Percentiles rank a stretch among this genome's conserved stretches.
Evolutionary conservation across 2,329 filamentous ascomycete species (phyloP).

Genomic region (Hysterium pulicare): DNA sequence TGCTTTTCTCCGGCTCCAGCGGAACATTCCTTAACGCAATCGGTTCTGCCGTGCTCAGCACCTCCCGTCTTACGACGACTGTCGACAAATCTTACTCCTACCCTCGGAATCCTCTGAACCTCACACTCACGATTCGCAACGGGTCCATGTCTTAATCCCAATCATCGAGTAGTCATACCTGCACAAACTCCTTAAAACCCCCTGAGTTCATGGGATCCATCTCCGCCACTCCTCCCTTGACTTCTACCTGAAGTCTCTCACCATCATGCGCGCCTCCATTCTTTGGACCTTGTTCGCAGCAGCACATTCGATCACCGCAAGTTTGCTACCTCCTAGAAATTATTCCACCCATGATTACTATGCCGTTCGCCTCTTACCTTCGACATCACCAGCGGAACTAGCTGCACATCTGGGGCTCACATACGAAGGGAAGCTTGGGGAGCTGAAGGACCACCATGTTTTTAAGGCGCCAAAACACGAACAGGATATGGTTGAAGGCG

Average conservation of each 20-base stretch:
- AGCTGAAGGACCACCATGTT: conserved; percentile 77
- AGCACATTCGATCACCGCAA: conserved; percentile 28
- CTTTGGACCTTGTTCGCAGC: conserved; percentile 41
- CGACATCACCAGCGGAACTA: conserved; percentile 64
- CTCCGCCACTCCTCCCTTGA: no score
- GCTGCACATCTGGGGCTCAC: conserved; percentile 70
- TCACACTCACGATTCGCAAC: no score
- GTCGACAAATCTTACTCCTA: no score
- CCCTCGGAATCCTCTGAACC: no score
- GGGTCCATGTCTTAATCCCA: no score
- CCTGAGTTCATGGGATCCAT: no score
- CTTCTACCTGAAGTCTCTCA: conserved; percentile 1
- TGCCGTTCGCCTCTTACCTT: conserved; percentile 74
- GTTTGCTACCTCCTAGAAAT: conserved; percentile 57
- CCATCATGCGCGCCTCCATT: conserved; percentile 44
- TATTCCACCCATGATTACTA: conserved; percentile 88
- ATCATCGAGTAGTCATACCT: no score
- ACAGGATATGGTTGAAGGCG: conserved; percentile 53
- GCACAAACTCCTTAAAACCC: no score
- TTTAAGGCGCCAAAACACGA: conserved; percentile 66
- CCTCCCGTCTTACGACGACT: no score
- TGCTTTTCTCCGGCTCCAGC: no score
- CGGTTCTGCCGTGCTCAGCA: no score
- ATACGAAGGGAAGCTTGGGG: conserved; percentile 77
- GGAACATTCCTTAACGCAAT: no score